Conservation (phyloP, 495 filamentous ascomycete genomes). For the Aspergillus conjunctus region DNA sequence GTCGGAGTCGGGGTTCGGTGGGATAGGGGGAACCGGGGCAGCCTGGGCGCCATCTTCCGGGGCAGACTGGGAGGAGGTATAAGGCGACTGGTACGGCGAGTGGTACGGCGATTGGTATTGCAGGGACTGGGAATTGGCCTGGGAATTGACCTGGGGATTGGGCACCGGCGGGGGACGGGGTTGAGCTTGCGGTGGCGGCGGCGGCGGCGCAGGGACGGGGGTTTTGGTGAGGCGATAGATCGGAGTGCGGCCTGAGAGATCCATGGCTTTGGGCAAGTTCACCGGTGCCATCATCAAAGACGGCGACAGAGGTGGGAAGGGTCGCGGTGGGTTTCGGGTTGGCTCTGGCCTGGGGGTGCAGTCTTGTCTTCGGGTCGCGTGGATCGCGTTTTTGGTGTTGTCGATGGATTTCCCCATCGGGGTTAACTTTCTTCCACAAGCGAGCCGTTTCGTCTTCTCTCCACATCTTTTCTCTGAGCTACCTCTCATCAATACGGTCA, state of each 20-base stretch:
- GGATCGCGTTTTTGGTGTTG: background rate
- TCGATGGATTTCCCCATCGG: background rate
- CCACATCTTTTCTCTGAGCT: background rate
- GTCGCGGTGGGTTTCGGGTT: background rate
- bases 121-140: background rate
- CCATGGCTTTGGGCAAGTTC: conserved; percentile 11
- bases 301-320: background rate
- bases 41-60: conserved; percentile 11
- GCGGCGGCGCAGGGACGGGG: conserved; percentile 2
- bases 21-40: background rate
- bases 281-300: conserved; percentile 13
- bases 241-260: conserved; percentile 21
- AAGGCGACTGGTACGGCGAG: conserved; percentile 11
- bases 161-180: background rate
- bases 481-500: background rate
- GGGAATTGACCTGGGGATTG: background rate
- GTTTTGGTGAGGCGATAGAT: conserved; percentile 19
- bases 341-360: background rate
- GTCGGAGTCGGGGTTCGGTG: background rate
- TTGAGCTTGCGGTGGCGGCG: background rate
- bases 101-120: conserved; percentile 10
- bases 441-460: background rate
- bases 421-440: conserved; percentile 10
- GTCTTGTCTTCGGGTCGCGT: background rate
- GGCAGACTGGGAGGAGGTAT: conserved; percentile 2